Conservation (phyloP, 2,329 filamentous ascomycete species). For the Coleophoma crateriformis region DNA sequence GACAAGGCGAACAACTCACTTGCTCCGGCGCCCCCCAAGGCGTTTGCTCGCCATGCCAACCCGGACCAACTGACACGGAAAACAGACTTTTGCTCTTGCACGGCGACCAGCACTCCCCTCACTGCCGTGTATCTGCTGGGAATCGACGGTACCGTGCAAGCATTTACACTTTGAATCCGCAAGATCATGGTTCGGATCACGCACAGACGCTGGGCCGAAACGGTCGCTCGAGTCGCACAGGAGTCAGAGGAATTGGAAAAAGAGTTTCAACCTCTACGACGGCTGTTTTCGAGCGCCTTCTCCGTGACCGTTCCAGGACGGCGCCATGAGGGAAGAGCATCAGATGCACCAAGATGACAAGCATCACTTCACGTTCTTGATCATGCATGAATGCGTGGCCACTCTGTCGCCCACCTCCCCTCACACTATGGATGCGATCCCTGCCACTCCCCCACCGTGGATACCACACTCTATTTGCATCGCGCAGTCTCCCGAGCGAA, state of each 20-base stretch:
- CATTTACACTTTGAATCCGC: not conserved
- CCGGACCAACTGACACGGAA: conserved; percentile 4
- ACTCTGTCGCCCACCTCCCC: conserved; percentile 16
- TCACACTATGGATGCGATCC: conserved; percentile 19
- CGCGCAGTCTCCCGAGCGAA: conserved; percentile 26
- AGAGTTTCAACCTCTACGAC: conserved; percentile 25
- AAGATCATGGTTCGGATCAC: conserved; percentile 12
- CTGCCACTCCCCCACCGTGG: conserved; percentile 21
- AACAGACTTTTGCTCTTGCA: no score
- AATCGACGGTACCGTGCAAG: no score
- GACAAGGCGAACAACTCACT: not conserved
- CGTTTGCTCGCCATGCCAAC: conserved; percentile 15
- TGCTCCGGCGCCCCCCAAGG: conserved; percentile 7
- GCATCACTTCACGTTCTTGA: conserved; percentile 22
- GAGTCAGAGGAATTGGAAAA: conserved; percentile 22
- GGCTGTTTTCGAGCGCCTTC: conserved; percentile 24
- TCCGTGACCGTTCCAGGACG: conserved; percentile 10
- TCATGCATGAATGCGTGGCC: conserved; percentile 31
- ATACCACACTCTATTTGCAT: conserved; percentile 22
- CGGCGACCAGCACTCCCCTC: no score
- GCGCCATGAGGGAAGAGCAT: conserved; percentile 8
- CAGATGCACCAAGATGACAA: conserved; percentile 14
- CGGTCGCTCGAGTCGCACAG: conserved; percentile 21
- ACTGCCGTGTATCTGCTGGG: no score
- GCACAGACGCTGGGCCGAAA: conserved; percentile 26